Evolutionary conservation across 768 basidiomycete species (phyloP), one percentile per base, ranked within the genome.

Genomic region (Amyloporia xantha): DNA sequence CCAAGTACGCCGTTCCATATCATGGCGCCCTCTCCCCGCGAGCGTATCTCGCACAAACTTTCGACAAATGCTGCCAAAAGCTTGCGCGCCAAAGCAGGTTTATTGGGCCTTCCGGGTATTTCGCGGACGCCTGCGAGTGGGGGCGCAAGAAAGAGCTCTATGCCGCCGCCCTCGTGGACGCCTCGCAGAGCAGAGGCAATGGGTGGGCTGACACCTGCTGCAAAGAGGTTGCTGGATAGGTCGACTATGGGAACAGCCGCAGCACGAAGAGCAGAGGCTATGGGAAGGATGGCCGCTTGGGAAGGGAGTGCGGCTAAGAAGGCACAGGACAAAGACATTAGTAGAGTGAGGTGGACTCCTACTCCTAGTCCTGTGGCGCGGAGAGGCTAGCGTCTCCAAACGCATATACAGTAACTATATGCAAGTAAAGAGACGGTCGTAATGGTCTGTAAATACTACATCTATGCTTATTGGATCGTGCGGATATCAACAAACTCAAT

Each of bases 181-280:
- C 91, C 92, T 1, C 75, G 82, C 52, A 77, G 81, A 54, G 76
- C 82, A 13, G 81, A 86, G 39, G 84, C 82, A n/a, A n/a, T n/a
- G 7, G 90, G 88, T 5, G 79, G 75, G 52, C 65, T 95, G 54
- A 94, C 92, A 0, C 92, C 92, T n/a, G 93, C 93, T 23, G 93
- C 82, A 21, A 78, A 73, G 61, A 71, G 83, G 52, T 61, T 96
- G 38, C 67, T 96, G 53, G 81, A 92, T 56, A 71, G 85, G 57
- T 83, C 81, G 5, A 80, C 85, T 0, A 71, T 80, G 71, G 77
- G 82, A 17, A 79, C 78, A 7, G 78, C 79, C 10, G 82, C 79
- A 11, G 59, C 73, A 21, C 74, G 79, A 56, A 73, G 87, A 50
- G 77, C 79, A 11, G 86, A 86, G n/a, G 80, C 73, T 7, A 84